Evolutionary conservation across 2,329 filamentous ascomycete species (phyloP), one percentile per base, ranked within the genome.

Genomic region (Colletotrichum ledebouriae): DNA sequence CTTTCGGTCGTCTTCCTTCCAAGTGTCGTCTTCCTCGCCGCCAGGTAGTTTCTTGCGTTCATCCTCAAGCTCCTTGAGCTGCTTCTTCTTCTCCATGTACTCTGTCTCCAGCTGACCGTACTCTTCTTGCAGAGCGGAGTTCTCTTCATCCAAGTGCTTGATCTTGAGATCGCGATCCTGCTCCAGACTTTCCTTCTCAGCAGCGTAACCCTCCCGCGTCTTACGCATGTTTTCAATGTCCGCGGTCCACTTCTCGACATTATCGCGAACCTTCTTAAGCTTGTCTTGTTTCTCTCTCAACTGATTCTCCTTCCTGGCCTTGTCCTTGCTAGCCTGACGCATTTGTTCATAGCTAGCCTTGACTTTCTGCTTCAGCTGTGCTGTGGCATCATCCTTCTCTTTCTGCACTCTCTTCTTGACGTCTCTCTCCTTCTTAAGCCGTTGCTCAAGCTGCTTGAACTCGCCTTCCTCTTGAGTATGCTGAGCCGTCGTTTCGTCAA

Each of bases 361-460:
- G 60, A 97, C 90, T 75, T 95, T 91, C 70, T 91, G 91, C 75
- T 92, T 93, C 61, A 98, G 81, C 75, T 94, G 94, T 50, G 93
- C 90, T 56, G 94, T 98, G 58, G 90, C 92, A 74, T 97, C 94
- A 72, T 98, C 95, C 78, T 97, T 97, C 75, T 97, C 93, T 76
- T 93, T 96, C 61, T 96, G 84, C 20, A 90, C 86, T 70, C 91
- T 90, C 74, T 87, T 90, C 77, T 97, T 89, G 58, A 91, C 87
- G 72, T 97, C 93, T 68, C 93, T 91, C 74, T 97, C 93, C 67
- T 89, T 89, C 62, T 90, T 88, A 37, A 97, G 77, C 50, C 92
- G 89, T 44, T 89, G 86, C 71, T 93, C 81, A 59, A 87, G 80
- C n/a, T 85, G 82, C 71, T 87, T 88, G 67, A 89, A 89, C 59